These are phyloP conservation scores for Elsinoe ampelina DNA, from an alignment of 2,329 filamentous ascomycete species.

Conservation along the genomic window DNA sequence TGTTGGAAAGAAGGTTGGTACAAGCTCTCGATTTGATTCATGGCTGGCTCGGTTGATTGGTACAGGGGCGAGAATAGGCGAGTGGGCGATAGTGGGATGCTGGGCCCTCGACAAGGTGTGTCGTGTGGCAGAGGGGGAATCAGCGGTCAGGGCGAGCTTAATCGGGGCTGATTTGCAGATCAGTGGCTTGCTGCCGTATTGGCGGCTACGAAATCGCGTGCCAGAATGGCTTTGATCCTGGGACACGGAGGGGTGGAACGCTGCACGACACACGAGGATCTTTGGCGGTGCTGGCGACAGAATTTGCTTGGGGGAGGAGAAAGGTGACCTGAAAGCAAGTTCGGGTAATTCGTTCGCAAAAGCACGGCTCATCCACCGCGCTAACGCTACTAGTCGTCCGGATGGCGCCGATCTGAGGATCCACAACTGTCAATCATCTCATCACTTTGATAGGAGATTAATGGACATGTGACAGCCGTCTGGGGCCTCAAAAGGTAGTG, in stretches of 20 bases:
- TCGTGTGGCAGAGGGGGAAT: slow-evolving; percentile 2
- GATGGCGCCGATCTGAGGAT: slow-evolving; percentile 6
- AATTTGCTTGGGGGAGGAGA: slow-evolving; percentile 9
- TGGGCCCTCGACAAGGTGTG: background rate
- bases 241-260: background rate
- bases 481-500: background rate
- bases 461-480: background rate
- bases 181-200: slow-evolving; percentile 2
- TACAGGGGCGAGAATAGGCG: slow-evolving; percentile 8
- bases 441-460: background rate
- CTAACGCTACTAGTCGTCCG: background rate
- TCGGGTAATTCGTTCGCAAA: background rate
- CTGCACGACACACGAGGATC: slow-evolving; percentile 12
- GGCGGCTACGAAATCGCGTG: slow-evolving; percentile 3
- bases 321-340: background rate
- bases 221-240: background rate
- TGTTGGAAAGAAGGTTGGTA: slow-evolving; percentile 14
- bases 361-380: background rate
- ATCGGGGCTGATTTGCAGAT: slow-evolving; percentile 6
- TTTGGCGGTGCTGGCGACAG: slow-evolving; percentile 3
- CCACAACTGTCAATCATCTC: slow-evolving; percentile 3
- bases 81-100: slow-evolving; percentile 2
- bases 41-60: slow-evolving; percentile 6
- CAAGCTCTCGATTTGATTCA: slow-evolving; percentile 14
- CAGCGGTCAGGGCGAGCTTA: slow-evolving; percentile 11